Evolutionary conservation across 495 filamentous ascomycete genomes (phyloP).

Genomic region (Podospora bellae-mahoneyi): DNA sequence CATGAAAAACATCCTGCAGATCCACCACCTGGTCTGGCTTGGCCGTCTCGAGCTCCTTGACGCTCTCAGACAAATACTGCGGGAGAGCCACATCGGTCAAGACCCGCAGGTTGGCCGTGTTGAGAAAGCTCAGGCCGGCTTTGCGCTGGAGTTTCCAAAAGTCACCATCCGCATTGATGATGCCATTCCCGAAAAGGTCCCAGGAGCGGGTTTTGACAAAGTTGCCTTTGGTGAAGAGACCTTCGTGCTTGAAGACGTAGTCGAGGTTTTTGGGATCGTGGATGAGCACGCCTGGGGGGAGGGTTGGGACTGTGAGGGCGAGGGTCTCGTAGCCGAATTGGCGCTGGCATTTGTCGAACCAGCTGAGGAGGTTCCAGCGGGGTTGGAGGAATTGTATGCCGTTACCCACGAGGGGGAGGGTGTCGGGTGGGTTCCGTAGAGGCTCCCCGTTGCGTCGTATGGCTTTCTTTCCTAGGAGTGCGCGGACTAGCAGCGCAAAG

Average conservation of each 20-base stretch:
- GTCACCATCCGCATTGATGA: slow-evolving; percentile 61
- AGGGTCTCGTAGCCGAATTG: slow-evolving; percentile 54
- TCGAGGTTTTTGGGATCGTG: slow-evolving; percentile 58
- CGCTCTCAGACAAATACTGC: slow-evolving; percentile 42
- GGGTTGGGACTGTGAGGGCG: slow-evolving; percentile 53
- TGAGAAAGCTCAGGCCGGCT: slow-evolving; percentile 57
- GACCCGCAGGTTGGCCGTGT: slow-evolving; percentile 51
- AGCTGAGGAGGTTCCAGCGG: slow-evolving; percentile 54
- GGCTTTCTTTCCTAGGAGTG: slow-evolving; percentile 15
- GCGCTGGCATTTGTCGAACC: slow-evolving; percentile 56
- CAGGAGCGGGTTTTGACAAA: slow-evolving; percentile 56
- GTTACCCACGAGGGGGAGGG: slow-evolving; percentile 56
- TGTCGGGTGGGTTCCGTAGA: slow-evolving; percentile 48
- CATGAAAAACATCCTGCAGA: slow-evolving; percentile 54
- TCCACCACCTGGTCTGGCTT: slow-evolving; percentile 38
- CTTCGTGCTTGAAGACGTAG: slow-evolving; percentile 57
- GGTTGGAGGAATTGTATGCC: slow-evolving; percentile 56
- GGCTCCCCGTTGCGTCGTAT: slow-evolving; percentile 30
- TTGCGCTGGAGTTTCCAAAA: slow-evolving; percentile 59
- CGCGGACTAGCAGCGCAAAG: slow-evolving; percentile 23
- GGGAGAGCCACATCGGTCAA: slow-evolving; percentile 55
- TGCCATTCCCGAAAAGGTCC: slow-evolving; percentile 62
- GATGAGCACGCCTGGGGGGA: slow-evolving; percentile 57
- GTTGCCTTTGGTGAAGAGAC: slow-evolving; percentile 54
- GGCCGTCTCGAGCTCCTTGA: slow-evolving; percentile 32